A percentile compares a stretch with the other conserved stretches of the same genome.
These are phyloP conservation scores for Russula griseocarnosa DNA, from an alignment of 768 basidiomycete genomes.

Conservation along the genomic window DNA sequence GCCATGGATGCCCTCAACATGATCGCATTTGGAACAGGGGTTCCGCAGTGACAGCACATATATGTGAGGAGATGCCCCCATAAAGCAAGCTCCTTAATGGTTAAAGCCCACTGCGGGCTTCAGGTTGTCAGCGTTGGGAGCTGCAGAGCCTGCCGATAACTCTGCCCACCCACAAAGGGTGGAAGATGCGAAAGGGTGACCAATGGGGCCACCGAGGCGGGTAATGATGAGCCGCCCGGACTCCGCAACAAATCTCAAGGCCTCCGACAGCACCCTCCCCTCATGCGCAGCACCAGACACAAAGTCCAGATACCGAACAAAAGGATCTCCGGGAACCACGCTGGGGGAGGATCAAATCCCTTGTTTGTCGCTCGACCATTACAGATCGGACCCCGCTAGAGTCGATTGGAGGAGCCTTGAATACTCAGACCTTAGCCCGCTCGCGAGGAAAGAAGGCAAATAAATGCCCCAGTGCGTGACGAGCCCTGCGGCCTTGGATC, in stretches of 20 bases:
- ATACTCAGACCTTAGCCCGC: constrained; percentile 84
- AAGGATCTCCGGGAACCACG: constrained; percentile 44
- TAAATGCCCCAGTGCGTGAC: constrained; percentile 46
- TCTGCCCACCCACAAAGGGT: constrained; percentile 21
- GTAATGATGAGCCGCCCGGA: constrained; percentile 15
- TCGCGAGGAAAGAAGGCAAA: constrained; percentile 44
- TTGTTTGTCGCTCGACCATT: constrained; percentile 63
- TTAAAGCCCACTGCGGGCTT: background rate
- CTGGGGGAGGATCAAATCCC: constrained; percentile 41
- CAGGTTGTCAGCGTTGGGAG: background rate
- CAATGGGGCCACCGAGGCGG: background rate
- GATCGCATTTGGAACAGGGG: background rate
- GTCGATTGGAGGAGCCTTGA: constrained; percentile 58
- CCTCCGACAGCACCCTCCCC: constrained; percentile 23
- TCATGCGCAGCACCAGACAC: constrained; percentile 12
- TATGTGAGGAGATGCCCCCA: background rate
- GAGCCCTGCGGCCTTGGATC: constrained; percentile 69
- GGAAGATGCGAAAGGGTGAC: constrained; percentile 26
- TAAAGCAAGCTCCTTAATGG: background rate
- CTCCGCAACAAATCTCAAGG: constrained; percentile 28
- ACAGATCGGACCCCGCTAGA: constrained; percentile 58
- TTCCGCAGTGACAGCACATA: background rate
- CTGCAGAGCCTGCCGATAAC: constrained; percentile 18
- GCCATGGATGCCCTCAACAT: background rate
- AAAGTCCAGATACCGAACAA: constrained; percentile 37